Evolutionary conservation across 805 yeast species (phyloP).

Genomic region (Saccharomycopsis schoenii): DNA sequence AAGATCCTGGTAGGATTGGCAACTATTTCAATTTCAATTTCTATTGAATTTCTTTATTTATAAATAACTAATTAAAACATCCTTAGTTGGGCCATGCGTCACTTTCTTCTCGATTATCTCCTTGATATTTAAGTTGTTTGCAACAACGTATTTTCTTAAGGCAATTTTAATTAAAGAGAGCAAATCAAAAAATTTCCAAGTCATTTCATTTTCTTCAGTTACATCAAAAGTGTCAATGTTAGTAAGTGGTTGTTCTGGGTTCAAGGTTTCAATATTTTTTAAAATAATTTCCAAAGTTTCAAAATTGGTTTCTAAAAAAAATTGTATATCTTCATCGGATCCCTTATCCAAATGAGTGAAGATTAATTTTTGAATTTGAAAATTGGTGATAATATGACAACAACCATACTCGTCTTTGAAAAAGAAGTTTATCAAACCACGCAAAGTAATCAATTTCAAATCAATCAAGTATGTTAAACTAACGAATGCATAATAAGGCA

Average conservation of each 20-base stretch:
- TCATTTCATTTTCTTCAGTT: neutral
- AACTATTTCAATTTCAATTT: too few relatives aligned
- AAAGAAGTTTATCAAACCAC: constrained; percentile 33
- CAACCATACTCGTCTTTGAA: constrained; percentile 33
- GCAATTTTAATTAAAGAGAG: neutral
- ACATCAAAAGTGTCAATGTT: neutral
- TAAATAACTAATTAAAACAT: neutral
- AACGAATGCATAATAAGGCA: constrained; percentile 34
- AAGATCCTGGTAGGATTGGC: too few relatives aligned
- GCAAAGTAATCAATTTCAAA: constrained; percentile 33
- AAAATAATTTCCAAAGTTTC: constrained; percentile 25
- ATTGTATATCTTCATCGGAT: constrained; percentile 8
- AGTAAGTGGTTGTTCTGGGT: neutral
- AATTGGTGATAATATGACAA: constrained; percentile 29
- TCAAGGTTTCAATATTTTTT: constrained; percentile 12
- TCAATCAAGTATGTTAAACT: constrained; percentile 43
- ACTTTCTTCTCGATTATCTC: neutral
- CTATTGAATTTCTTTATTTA: too few relatives aligned
- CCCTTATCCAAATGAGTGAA: neutral
- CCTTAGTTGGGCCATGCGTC: neutral
- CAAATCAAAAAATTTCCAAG: neutral
- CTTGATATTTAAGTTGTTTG: neutral
- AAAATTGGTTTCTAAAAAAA: constrained; percentile 19
- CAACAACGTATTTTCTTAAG: neutral
- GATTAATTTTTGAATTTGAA: constrained; percentile 4